Evolutionary conservation across 495 filamentous ascomycete genomes (phyloP).

Genomic region (Lepidopterella palustris): DNA sequence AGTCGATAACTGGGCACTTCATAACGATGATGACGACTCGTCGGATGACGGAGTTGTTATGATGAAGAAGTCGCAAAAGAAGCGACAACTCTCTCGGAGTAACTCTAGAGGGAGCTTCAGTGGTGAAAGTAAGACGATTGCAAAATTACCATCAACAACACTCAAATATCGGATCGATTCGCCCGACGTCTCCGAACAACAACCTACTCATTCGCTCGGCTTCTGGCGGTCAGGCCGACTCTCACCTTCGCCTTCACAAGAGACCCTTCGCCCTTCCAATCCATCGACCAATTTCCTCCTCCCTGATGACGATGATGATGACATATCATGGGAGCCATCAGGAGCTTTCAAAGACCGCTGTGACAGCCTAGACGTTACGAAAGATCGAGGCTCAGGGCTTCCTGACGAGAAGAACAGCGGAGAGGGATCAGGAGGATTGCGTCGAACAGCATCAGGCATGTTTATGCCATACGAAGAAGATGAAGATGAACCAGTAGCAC

Average conservation of each 20-base stretch:
- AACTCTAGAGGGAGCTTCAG: conserved; percentile 49
- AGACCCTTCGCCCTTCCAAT: conserved; percentile 66
- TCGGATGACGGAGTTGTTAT: conserved; percentile 82
- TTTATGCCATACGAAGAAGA: conserved; percentile 75
- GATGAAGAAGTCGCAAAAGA: conserved; percentile 53
- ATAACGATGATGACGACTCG: conserved; percentile 54
- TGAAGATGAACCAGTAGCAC: conserved; percentile 53
- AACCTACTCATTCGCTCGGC: conserved; percentile 21
- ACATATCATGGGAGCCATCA: conserved; percentile 48
- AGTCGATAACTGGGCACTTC: conserved; percentile 34
- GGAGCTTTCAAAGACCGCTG: conserved; percentile 26
- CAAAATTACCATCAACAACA: conserved; percentile 84
- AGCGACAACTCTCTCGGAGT: conserved; percentile 37
- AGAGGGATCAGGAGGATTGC: conserved; percentile 42
- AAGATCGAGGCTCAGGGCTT: background rate
- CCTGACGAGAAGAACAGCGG: background rate
- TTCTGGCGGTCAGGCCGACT: conserved; percentile 38
- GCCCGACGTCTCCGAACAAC: conserved; percentile 54
- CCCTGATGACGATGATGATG: conserved; percentile 51
- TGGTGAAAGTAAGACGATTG: conserved; percentile 81
- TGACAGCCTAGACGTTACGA: background rate
- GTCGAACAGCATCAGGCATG: conserved; percentile 73
- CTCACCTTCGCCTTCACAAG: conserved; percentile 68
- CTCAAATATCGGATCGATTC: conserved; percentile 82
- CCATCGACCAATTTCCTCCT: conserved; percentile 65